Evolutionary conservation across 768 basidiomycete genomes (phyloP).

Genomic region (Lentinus brumalis): DNA sequence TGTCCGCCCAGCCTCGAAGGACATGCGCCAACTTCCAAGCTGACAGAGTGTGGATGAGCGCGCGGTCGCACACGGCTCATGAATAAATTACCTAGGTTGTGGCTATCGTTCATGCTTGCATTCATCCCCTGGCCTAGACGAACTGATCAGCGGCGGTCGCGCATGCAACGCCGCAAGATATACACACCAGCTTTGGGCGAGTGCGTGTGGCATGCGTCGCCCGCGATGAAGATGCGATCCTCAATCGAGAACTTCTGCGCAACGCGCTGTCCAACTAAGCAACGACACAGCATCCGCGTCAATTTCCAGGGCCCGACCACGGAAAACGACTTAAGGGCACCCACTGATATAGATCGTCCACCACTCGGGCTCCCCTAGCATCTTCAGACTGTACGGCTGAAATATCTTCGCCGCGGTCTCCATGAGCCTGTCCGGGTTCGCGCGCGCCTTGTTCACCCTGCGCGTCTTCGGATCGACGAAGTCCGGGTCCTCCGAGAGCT

Average conservation of each 20-base stretch:
- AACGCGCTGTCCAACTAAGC: slow-evolving; percentile 56
- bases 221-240: slow-evolving; percentile 57
- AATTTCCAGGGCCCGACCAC: not conserved
- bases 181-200: slow-evolving; percentile 43
- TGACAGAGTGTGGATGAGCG: slow-evolving; percentile 6
- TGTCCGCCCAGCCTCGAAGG: slow-evolving; percentile 47
- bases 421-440: slow-evolving; percentile 44
- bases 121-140: slow-evolving; percentile 49
- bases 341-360: slow-evolving; percentile 48
- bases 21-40: slow-evolving; percentile 56
- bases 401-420: slow-evolving; percentile 46
- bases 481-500: slow-evolving; percentile 45
- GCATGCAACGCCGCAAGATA: not conserved
- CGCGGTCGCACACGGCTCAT: not conserved
- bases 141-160: not conserved
- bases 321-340: not conserved
- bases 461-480: slow-evolving; percentile 38
- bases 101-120: slow-evolving; percentile 53
- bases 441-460: slow-evolving; percentile 42
- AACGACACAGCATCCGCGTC: not conserved
- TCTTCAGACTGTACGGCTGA: slow-evolving; percentile 40
- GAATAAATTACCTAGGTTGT: slow-evolving; percentile 43
- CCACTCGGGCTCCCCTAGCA: slow-evolving; percentile 42
- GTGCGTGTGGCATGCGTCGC: slow-evolving; percentile 54
- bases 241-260: slow-evolving; percentile 48